Evolutionary conservation across 2,329 filamentous ascomycete genomes (phyloP).

Genomic region (Penicillium brevicompactum): DNA sequence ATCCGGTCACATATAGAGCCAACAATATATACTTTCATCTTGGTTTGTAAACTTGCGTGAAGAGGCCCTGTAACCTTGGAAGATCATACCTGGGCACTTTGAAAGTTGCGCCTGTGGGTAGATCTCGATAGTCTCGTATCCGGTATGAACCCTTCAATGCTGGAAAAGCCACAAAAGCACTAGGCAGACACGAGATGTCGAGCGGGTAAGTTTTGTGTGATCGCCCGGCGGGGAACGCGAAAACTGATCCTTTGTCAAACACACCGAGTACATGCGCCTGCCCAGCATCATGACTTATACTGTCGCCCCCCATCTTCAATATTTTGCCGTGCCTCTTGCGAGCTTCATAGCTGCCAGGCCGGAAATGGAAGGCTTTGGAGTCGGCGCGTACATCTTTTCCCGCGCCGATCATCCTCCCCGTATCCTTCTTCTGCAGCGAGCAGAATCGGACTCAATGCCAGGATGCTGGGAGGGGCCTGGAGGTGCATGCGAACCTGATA

Average conservation of each 20-base stretch:
- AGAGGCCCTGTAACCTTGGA: too few relatives aligned
- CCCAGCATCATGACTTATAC: constrained; percentile 22
- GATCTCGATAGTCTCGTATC: too few relatives aligned
- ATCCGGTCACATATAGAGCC: background rate
- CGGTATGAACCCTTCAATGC: too few relatives aligned
- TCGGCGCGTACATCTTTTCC: constrained; percentile 35
- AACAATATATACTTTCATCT: background rate
- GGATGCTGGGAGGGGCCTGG: constrained; percentile 56
- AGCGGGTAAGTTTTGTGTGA: too few relatives aligned
- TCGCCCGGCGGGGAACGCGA: too few relatives aligned
- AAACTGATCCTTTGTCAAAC: too few relatives aligned
- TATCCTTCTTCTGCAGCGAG: constrained; percentile 50
- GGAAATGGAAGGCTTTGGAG: constrained; percentile 31
- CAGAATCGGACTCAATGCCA: constrained; percentile 41
- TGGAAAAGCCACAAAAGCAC: too few relatives aligned
- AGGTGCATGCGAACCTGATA: constrained; percentile 47
- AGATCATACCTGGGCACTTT: too few relatives aligned
- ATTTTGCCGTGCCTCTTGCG: constrained; percentile 31
- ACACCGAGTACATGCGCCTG: background rate
- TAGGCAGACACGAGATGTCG: too few relatives aligned
- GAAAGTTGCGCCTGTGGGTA: too few relatives aligned
- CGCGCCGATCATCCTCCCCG: constrained; percentile 18
- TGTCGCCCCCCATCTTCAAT: constrained; percentile 31
- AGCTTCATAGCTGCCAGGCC: constrained; percentile 29
- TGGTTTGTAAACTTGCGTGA: background rate